Conservation (phyloP, 2,329 filamentous ascomycete genomes). For the Coniosporium tulheliwenetii region DNA sequence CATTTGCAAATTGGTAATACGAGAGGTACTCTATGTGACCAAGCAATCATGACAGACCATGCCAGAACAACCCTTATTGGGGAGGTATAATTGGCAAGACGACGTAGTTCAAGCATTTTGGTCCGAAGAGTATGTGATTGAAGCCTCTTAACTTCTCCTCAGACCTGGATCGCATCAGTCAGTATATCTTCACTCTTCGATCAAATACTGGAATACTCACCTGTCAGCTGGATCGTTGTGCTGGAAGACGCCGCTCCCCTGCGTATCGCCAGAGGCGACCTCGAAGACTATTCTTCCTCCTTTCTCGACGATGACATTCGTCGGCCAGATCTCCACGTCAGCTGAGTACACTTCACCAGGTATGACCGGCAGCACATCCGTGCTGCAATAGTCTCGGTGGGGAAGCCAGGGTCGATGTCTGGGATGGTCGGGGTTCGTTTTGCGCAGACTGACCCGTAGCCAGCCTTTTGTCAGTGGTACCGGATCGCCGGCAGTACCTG, state of each 20-base stretch:
- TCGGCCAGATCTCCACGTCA: constrained; percentile 51
- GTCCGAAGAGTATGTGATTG: constrained; percentile 40
- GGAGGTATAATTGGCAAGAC: constrained; percentile 36
- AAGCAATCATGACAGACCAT: no score
- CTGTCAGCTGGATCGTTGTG: constrained; percentile 36
- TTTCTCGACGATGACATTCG: constrained; percentile 39
- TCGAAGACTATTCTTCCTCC: constrained; percentile 41
- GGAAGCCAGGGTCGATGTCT: constrained; percentile 40
- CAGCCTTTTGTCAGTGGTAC: constrained; percentile 50
- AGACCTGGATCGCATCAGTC: constrained; percentile 12
- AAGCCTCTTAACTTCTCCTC: constrained; percentile 27
- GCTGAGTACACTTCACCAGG: constrained; percentile 40
- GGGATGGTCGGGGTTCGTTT: constrained; percentile 33
- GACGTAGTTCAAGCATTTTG: constrained; percentile 33
- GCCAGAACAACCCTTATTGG: constrained; percentile 7
- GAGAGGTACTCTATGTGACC: no score
- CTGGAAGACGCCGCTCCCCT: constrained; percentile 41
- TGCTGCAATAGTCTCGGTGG: constrained; percentile 41
- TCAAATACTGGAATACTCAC: constrained; percentile 11
- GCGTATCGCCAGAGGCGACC: constrained; percentile 40
- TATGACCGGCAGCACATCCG: constrained; percentile 39
- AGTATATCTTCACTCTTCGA: background rate
- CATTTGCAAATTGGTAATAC: no score
- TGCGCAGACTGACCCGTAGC: constrained; percentile 42
- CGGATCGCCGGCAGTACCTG: constrained; percentile 48